Evolutionary conservation across 2,329 filamentous ascomycete species (phyloP).

Genomic region (Diaporthe caulivora): DNA sequence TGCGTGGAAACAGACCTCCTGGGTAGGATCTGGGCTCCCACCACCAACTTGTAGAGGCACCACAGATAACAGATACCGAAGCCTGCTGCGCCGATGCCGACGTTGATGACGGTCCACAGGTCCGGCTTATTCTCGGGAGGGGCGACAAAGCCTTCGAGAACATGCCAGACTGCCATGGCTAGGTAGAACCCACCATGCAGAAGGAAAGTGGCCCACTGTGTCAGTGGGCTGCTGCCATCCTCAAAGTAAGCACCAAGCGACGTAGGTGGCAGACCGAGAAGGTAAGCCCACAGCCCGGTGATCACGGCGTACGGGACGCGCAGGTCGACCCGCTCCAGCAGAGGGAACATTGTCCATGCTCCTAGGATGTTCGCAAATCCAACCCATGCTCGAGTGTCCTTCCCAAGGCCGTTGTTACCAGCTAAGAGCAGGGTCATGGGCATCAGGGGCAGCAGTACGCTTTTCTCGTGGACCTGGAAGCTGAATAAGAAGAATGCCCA

Average conservation of each 20-base stretch:
- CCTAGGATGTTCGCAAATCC: slow-evolving; percentile 95
- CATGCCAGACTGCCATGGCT: slow-evolving; percentile 85
- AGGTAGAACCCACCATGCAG: slow-evolving; percentile 83
- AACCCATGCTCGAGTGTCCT: slow-evolving; percentile 86
- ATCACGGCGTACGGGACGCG: slow-evolving; percentile 87
- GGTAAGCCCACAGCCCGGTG: slow-evolving; percentile 89
- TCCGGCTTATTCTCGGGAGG: slow-evolving; percentile 87
- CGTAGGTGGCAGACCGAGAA: slow-evolving; percentile 87
- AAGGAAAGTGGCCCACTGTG: slow-evolving; percentile 71
- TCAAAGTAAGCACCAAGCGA: slow-evolving; percentile 77
- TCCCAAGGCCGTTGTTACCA: slow-evolving; percentile 77
- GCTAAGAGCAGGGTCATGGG: slow-evolving; percentile 93
- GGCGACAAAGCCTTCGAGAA: slow-evolving; percentile 74
- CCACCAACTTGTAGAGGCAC: slow-evolving; percentile 80
- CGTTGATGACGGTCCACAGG: slow-evolving; percentile 93
- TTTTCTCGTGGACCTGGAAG: slow-evolving; percentile 99
- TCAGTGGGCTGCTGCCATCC: slow-evolving; percentile 58
- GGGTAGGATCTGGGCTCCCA: slow-evolving; percentile 68
- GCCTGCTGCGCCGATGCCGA: slow-evolving; percentile 84
- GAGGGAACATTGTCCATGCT: slow-evolving; percentile 92
- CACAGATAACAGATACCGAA: slow-evolving; percentile 92
- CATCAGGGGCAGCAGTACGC: slow-evolving; percentile 89
- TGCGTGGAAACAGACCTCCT: slow-evolving; percentile 45
- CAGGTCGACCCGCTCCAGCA: slow-evolving; percentile 87
- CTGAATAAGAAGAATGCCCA: slow-evolving; percentile 99